phyloP scores from a whole-genome alignment of 202 grass and related monocot species.

The Musa balbisiana region DNA sequence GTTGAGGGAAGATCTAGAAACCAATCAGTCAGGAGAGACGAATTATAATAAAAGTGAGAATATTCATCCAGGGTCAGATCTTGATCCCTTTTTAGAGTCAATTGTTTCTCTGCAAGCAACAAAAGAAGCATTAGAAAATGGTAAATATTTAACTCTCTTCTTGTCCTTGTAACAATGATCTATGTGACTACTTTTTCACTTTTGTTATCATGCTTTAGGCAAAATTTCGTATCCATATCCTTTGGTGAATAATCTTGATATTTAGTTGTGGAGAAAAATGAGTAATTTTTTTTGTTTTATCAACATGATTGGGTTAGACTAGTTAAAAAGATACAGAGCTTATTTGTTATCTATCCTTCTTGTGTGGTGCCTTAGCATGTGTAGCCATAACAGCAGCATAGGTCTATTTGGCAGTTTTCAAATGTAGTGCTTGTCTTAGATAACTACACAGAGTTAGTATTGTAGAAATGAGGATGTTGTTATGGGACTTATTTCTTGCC shows the following conservation, averaged over 20 bases:
- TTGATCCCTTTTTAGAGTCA: constrained; percentile 17
- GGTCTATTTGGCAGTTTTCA: background rate
- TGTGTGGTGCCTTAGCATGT: background rate
- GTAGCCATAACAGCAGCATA: background rate
- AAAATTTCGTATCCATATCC: too few species aligned
- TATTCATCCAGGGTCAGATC: constrained; percentile 8
- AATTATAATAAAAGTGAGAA: constrained; percentile 22
- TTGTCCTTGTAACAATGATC: background rate
- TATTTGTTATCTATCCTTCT: background rate
- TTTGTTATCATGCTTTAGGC: background rate
- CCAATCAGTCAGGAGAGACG: background rate
- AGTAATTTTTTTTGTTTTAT: background rate
- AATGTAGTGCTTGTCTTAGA: background rate
- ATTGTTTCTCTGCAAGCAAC: constrained; percentile 19
- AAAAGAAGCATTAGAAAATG: constrained; percentile 19
- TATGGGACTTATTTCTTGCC: too few species aligned
- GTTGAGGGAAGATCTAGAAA: background rate
- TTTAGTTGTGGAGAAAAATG: background rate
- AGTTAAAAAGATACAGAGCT: background rate
- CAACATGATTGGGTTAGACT: background rate
- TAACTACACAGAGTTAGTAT: too few species aligned
- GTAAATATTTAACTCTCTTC: background rate
- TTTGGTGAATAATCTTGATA: background rate
- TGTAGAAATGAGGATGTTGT: background rate
- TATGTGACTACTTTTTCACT: background rate